A percentile compares a stretch with the other conserved stretches of the same genome.
These are phyloP conservation scores for Sugiyamaella castrensis DNA, from an alignment of 1,139 yeast species.

Conservation along the genomic window DNA sequence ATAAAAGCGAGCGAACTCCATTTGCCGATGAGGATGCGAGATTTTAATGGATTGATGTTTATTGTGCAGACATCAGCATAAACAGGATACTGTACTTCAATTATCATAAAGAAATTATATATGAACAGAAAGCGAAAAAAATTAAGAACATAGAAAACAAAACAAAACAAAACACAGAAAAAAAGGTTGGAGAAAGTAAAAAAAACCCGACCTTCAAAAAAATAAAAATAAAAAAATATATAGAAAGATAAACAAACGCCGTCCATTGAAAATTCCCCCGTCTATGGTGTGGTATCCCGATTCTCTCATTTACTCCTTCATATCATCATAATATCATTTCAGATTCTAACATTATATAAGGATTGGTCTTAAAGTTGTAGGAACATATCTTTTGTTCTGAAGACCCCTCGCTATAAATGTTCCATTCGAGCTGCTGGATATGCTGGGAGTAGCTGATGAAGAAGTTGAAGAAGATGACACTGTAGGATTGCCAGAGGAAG, in stretches of 20 bases:
- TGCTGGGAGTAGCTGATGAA: neutral
- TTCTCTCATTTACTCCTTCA: neutral
- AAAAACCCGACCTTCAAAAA: neutral
- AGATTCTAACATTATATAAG: neutral
- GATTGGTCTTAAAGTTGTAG: conserved; percentile 3
- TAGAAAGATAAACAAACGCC: neutral
- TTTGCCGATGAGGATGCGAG: no score
- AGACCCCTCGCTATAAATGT: conserved; percentile 7
- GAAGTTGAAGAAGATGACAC: neutral
- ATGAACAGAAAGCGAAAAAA: neutral
- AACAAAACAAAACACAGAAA: neutral
- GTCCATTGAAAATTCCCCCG: neutral
- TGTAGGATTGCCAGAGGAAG: neutral
- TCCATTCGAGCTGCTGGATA: conserved; percentile 1
- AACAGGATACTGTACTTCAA: no score
- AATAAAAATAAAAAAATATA: neutral
- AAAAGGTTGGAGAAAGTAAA: neutral
- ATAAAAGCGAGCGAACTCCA: no score
- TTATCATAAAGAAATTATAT: neutral
- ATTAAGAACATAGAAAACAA: neutral
- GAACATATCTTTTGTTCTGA: conserved; percentile 7
- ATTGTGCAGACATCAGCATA: no score
- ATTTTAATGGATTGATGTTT: no score
- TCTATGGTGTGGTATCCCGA: conserved; percentile 2
- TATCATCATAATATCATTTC: neutral